Evolutionary conservation across 768 basidiomycete species (phyloP), one percentile per base, ranked within the genome.

Genomic region (Mycena rosella): DNA sequence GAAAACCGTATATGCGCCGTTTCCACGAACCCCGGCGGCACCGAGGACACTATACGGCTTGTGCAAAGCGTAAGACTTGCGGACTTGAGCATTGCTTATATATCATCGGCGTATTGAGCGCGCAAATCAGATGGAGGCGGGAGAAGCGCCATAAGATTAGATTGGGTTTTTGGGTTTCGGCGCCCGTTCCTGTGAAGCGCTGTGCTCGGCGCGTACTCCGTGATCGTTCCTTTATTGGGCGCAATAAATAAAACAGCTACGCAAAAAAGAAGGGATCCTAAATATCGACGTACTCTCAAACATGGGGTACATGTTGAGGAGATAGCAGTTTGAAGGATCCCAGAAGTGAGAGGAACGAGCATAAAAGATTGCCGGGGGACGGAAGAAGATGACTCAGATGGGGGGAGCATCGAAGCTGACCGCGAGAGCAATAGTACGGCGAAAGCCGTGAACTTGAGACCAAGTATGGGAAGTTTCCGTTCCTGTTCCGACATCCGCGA

Each of bases 121-220:
- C 14, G n/a, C 32, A 27, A 17, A 65, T 65, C 56, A 58, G 64
- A 60, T 65, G 22, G 42, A 44, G 56, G 57, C 42, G 49, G 20
- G 6, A 44, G 42, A 44, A 44, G 42, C 42, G 42, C 20, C 42
- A 6, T 42, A 22, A 20, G 58, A 60, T 66, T 42, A 67, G 66
- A 67, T 67, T 62, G 48, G 26, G 55, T 67, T 67, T 67, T 67
- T 56, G 22, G 58, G 60, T 67, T 40, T 61, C 44, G 17, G 58
- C 58, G 48, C 64, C 22, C 9, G n/a, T n/a, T n/a, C n/a, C n/a
- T 6, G 32, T 34, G 32, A 34, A 11, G 32, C 32, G 32, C 32
- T 34, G 11, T 34, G 32, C 32, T 34, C 32, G 6, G 32, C n/a
- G n/a, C n/a, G n/a, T n/a, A n/a, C n/a, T n/a, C 32, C n/a, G 8